Evolutionary conservation across 139 green algal species (phyloP), one percentile per base, ranked within the genome.

Genomic region (Ulvella scutata): DNA sequence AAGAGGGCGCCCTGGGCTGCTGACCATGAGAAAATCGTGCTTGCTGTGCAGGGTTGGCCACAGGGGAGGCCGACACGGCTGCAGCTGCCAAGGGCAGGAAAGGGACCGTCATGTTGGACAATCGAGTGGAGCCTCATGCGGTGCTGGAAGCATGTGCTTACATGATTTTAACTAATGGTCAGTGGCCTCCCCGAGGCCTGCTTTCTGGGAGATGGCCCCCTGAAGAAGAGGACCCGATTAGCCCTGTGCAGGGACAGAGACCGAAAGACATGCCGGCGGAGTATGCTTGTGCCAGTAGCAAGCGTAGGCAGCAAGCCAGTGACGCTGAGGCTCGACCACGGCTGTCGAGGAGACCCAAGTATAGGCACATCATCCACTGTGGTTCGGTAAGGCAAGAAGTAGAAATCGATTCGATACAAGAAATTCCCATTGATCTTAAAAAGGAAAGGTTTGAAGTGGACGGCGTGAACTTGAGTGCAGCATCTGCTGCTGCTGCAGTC

Each of bases 161-260:
- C 38, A 59, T 93, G 44, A 84, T 93, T 61, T 76, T 94, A 75
- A 78, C 92, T 43, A 85, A 85, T 1, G 89, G 89, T 3, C 82
- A 89, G 75, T 94, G 89, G 89, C 89, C 89, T 0, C 51, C 89
- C 0, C 80, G 89, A 2, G 89, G 89, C n/a, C 80, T 94, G 20
- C 37, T 94, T 13, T 92, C 89, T 20, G 89, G 89, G 37, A 40
- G 75, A 23, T 92, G 87, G 87, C 87, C 87, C 3, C 87, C 86
- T 0, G 28, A 35, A n/a, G 38, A 76, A n/a, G n/a, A n/a, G n/a
- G n/a, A n/a, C n/a, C n/a, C n/a, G n/a, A n/a, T n/a, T n/a, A n/a
- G n/a, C n/a, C n/a, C n/a, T n/a, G n/a, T n/a, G n/a, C n/a, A n/a
- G n/a, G 51, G 51, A 29, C 2, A 0, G 4, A 34, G n/a, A 6